phyloP scores from a whole-genome alignment of 495 filamentous ascomycete genomes.

The Lindgomyces ingoldianus region DNA sequence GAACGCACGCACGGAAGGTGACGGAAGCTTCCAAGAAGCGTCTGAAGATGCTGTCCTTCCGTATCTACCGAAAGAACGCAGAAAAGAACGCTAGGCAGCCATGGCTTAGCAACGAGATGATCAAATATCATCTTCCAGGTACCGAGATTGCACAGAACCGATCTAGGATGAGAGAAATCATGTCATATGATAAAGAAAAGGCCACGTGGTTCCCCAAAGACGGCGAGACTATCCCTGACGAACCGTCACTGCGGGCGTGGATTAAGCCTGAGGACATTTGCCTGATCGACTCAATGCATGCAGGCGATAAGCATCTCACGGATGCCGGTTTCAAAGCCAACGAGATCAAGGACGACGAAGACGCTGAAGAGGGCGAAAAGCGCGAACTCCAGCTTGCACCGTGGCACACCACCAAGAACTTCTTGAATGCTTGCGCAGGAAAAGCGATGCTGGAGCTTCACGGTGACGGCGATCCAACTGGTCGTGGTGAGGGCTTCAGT shows the following conservation, averaged over 20 bases:
- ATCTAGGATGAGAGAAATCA: conserved; percentile 95
- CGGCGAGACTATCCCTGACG: conserved; percentile 72
- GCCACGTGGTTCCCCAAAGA: conserved; percentile 79
- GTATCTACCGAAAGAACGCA: conserved; percentile 73
- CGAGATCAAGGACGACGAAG: conserved; percentile 64
- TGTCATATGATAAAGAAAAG: conserved; percentile 77
- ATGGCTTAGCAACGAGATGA: conserved; percentile 48
- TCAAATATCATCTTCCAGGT: conserved; percentile 85
- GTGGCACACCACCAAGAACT: conserved; percentile 93
- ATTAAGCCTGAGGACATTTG: conserved; percentile 95
- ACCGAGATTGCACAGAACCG: conserved; percentile 87
- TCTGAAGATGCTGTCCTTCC: conserved; percentile 90
- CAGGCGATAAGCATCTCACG: conserved; percentile 78
- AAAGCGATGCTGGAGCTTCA: conserved; percentile 97
- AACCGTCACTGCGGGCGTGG: conserved; percentile 74
- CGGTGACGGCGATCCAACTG: conserved; percentile 93
- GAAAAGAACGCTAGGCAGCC: conserved; percentile 39
- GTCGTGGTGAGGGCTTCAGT: conserved; percentile 88
- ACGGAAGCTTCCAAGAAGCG: conserved; percentile 93
- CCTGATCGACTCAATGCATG: conserved; percentile 93
- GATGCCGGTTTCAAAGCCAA: conserved; percentile 78
- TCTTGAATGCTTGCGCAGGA: conserved; percentile 85
- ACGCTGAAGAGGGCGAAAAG: conserved; percentile 65
- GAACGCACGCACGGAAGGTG: conserved; percentile 88
- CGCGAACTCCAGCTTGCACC: conserved; percentile 90